Base-by-base conservation (phyloP, 768 basidiomycete genomes). In the Lactarius sp. region DNA sequence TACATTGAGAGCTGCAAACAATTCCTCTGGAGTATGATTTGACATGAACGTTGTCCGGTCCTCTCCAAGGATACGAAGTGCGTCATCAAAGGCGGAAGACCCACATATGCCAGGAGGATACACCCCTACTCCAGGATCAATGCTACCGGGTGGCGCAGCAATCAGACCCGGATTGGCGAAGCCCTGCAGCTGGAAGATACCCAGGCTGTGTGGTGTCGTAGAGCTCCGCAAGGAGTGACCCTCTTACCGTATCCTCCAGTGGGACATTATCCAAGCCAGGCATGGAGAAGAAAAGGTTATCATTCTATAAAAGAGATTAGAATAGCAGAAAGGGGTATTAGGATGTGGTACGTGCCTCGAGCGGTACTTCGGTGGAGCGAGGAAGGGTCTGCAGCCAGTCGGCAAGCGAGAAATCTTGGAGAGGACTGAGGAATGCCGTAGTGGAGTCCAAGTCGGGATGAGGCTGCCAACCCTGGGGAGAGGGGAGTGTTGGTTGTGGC, bases 71-170 rank as follows among this genome's bases (percentile, higher is more conserved):
- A 41, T 36, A 27, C 46, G 52, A 33, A 44, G 36, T 3, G 27
- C 27, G 2, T 27, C 27, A 27, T 27, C 27, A 9, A 53, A 54
- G 3, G 56, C 31, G 4, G 34, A 18, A 13, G 62, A 49, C 8
- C 36, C 56, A 4, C 37, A 64, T 46, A 58, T 64, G 2, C 12
- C 27, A 7, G 62, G 33, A 49, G 57, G 49, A 4, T 58, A 56
- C 0, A 18, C n/a, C 6, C 62, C 65, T 5, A 65, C 49, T 34
- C 47, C 53, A 13, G 56, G 41, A n/a, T 65, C 56, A 20, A 66
- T 42, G 27, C n/a, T 56, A 31, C 31, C 56, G 10, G 62, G 53
- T 20, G 65, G 65, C 0, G 52, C 37, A 2, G 63, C 62, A 2
- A 34, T 56, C 18, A 66, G 49, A n/a, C 47, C 18, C 1, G 34